Percentiles rank a stretch among this genome's conserved stretches.
phyloP scores from a whole-genome alignment of 768 basidiomycete genomes.

The Melanogaster broomeanus region DNA sequence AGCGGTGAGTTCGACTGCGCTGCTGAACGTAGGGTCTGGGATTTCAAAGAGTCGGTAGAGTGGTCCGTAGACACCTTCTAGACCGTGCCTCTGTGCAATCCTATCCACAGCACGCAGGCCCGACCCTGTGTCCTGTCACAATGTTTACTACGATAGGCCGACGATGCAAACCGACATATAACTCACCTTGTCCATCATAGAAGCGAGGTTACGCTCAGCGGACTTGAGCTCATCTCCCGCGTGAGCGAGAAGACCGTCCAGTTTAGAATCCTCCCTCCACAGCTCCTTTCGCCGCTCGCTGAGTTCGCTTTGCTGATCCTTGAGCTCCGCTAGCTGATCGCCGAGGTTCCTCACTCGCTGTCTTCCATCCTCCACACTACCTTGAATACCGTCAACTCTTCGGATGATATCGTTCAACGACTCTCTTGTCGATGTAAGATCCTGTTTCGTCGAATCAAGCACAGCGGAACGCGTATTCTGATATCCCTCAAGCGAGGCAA shows the following conservation, averaged over 20 bases:
- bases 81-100: constrained; percentile 72
- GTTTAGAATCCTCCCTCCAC: constrained; percentile 93
- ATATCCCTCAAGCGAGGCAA: constrained; percentile 66
- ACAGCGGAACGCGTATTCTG: constrained; percentile 55
- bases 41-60: constrained; percentile 93
- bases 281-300: constrained; percentile 86
- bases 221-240: constrained; percentile 80
- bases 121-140: constrained; percentile 80
- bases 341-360: constrained; percentile 54
- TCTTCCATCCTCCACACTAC: constrained; percentile 66
- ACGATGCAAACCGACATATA: not conserved
- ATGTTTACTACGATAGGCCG: not conserved
- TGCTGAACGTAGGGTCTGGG: constrained; percentile 85
- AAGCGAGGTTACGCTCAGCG: constrained; percentile 75
- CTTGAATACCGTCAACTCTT: constrained; percentile 56
- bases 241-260: constrained; percentile 73
- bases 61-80: constrained; percentile 91
- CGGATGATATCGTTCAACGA: constrained; percentile 59
- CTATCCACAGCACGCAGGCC: constrained; percentile 86
- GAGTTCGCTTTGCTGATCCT: constrained; percentile 67
- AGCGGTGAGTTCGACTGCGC: constrained; percentile 91
- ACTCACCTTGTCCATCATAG: constrained; percentile 94
- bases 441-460: constrained; percentile 52
- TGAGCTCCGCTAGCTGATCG: constrained; percentile 60
- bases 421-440: constrained; percentile 48